These are phyloP conservation scores for Aspergillus novofumigatus DNA, from an alignment of 2,329 filamentous ascomycete species.

Conservation along the genomic window DNA sequence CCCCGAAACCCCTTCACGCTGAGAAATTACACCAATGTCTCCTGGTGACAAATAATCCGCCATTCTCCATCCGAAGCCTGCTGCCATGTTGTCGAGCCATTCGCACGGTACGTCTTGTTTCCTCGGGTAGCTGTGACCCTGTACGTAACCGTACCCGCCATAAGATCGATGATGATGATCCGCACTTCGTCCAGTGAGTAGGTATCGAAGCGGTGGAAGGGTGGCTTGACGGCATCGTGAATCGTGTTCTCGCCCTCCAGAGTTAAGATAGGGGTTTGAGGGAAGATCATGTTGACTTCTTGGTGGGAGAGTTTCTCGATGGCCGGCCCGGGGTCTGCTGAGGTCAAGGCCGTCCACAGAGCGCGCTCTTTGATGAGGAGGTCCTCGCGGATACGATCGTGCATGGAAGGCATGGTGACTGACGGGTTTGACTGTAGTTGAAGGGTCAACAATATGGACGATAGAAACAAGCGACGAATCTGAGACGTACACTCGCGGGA, in stretches of 20 bases:
- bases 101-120: constrained; percentile 24
- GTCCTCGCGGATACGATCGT: constrained; percentile 36
- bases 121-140: constrained; percentile 26
- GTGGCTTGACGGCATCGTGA: constrained; percentile 23
- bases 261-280: constrained; percentile 28
- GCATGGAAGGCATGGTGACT: constrained; percentile 30
- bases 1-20: background rate
- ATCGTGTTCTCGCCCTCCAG: constrained; percentile 26
- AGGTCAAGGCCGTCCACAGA: constrained; percentile 36
- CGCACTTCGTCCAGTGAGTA: constrained; percentile 28
- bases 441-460: background rate
- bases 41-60: constrained; percentile 32
- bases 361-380: constrained; percentile 32
- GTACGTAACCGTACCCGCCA: constrained; percentile 34
- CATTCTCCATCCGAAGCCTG: constrained; percentile 38
- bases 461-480: background rate
- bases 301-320: constrained; percentile 29
- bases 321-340: constrained; percentile 32
- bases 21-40: constrained; percentile 27
- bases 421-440: background rate
- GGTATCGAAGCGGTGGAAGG: constrained; percentile 34
- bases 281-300: constrained; percentile 32
- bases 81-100: constrained; percentile 33
- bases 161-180: constrained; percentile 33
- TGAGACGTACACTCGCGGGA: background rate